Conservation (phyloP, 2,329 filamentous ascomycete genomes). For the Myriangium duriaei region DNA sequence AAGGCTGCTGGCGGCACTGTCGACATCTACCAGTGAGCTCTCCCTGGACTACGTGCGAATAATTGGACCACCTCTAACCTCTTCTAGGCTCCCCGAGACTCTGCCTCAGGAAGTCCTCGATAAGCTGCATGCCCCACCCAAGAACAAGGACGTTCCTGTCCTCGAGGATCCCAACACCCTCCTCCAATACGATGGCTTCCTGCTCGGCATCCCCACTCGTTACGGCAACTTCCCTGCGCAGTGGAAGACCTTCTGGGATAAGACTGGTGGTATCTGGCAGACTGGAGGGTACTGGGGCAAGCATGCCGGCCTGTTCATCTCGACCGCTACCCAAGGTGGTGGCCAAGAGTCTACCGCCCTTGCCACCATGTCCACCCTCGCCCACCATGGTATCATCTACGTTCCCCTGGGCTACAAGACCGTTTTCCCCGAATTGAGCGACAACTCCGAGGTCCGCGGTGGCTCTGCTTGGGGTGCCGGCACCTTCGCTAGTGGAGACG, state of each 20-base stretch:
- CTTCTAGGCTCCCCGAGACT: constrained; percentile 62
- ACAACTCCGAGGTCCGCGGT: constrained; percentile 70
- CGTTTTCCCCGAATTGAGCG: constrained; percentile 55
- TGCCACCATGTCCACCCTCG: constrained; percentile 67
- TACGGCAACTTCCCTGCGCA: constrained; percentile 97
- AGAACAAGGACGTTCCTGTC: constrained; percentile 51
- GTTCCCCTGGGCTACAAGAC: constrained; percentile 91
- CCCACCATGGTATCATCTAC: constrained; percentile 91
- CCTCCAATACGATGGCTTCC: constrained; percentile 65
- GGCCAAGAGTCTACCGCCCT: constrained; percentile 87
- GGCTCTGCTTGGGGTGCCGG: constrained; percentile 89
- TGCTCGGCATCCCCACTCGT: constrained; percentile 88
- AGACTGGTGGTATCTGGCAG: constrained; percentile 74
- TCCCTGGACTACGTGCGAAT: constrained; percentile 5
- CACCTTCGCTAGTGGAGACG: constrained; percentile 69
- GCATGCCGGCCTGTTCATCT: constrained; percentile 82
- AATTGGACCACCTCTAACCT: constrained; percentile 3
- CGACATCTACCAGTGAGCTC: constrained; percentile 65
- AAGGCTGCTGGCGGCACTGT: constrained; percentile 71
- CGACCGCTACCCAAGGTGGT: constrained; percentile 70
- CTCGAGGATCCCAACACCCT: constrained; percentile 44
- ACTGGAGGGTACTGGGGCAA: constrained; percentile 60
- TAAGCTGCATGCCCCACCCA: constrained; percentile 85
- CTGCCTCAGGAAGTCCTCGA: constrained; percentile 67
- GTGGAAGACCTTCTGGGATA: constrained; percentile 91